Conservation (phyloP, 1,284 basidiomycete species). For the Moniliella sp. region DNA sequence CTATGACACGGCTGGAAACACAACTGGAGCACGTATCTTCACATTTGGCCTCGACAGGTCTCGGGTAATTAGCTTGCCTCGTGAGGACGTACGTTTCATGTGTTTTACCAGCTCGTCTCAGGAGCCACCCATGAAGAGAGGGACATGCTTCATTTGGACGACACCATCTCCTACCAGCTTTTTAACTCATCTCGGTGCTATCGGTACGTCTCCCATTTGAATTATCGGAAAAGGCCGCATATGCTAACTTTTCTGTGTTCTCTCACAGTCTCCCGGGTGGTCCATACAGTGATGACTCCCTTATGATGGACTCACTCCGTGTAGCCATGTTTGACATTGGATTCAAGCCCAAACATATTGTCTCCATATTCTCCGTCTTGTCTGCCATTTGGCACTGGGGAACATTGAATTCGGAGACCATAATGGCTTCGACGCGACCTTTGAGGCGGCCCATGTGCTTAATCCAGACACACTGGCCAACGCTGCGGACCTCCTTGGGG, state of each 20-base stretch:
- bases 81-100: slow-evolving; percentile 13
- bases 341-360: slow-evolving; percentile 69
- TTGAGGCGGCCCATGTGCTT: slow-evolving; percentile 36
- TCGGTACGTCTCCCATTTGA: too few species aligned
- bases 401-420: slow-evolving; percentile 49
- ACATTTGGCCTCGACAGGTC: slow-evolving; percentile 70
- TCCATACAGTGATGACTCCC: slow-evolving; percentile 61
- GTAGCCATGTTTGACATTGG: slow-evolving; percentile 58
- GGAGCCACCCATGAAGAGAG: slow-evolving; percentile 61
- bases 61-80: slow-evolving; percentile 43
- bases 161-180: slow-evolving; percentile 59
- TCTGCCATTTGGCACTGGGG: slow-evolving; percentile 58
- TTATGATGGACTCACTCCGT: slow-evolving; percentile 61
- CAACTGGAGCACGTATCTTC: slow-evolving; percentile 56
- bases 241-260: too few species aligned
- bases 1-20: slow-evolving; percentile 51
- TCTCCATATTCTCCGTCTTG: slow-evolving; percentile 58
- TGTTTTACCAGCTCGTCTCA: slow-evolving; percentile 39
- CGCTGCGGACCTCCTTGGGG: slow-evolving; percentile 51
- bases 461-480: slow-evolving; percentile 51
- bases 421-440: slow-evolving; percentile 1
- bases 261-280: slow-evolving; percentile 55
- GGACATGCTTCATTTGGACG: slow-evolving; percentile 52
- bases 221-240: too few species aligned
- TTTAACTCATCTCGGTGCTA: slow-evolving; percentile 56